These are phyloP conservation scores for Picochlorum sp. DNA, from an alignment of 139 green algal species.

Conservation along the genomic window DNA sequence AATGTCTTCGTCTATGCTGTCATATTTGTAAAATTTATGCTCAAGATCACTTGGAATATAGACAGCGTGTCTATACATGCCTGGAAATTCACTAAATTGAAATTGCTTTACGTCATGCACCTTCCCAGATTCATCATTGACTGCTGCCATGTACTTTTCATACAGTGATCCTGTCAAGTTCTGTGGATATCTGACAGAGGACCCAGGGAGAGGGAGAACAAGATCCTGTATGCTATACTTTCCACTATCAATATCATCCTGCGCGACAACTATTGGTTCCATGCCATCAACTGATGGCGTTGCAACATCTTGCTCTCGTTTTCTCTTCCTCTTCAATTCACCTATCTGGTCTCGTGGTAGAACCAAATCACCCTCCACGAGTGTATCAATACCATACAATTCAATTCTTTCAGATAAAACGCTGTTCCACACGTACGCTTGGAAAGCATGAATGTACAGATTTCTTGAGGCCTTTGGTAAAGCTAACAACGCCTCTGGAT, in stretches of 20 bases:
- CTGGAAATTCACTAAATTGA: constrained; percentile 36
- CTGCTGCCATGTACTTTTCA: constrained; percentile 30
- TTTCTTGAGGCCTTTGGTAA: constrained; percentile 72
- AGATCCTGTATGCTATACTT: constrained; percentile 64
- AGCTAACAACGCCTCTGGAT: constrained; percentile 27
- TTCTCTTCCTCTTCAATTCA: not conserved
- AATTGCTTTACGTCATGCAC: constrained; percentile 38
- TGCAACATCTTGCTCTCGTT: not conserved
- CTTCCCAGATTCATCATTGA: constrained; percentile 35
- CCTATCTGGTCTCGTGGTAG: not conserved
- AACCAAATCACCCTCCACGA: constrained; percentile 10
- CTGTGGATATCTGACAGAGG: not conserved
- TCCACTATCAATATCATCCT: not conserved
- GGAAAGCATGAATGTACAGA: constrained; percentile 93
- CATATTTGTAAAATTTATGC: constrained; percentile 39
- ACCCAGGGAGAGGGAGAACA: constrained; percentile 81
- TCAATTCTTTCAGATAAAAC: constrained; percentile 1
- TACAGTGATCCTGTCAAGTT: constrained; percentile 33
- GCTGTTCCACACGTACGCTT: constrained; percentile 91
- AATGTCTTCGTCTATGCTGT: constrained; percentile 51
- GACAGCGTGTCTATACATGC: constrained; percentile 67
- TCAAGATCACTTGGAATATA: constrained; percentile 36
- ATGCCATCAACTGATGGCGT: not conserved
- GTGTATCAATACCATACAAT: not conserved
- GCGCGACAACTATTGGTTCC: not conserved